Evolutionary conservation across 2,329 filamentous ascomycete species (phyloP), one percentile per base, ranked within the genome.

Genomic region (Graphiopsis chlorocephala): DNA sequence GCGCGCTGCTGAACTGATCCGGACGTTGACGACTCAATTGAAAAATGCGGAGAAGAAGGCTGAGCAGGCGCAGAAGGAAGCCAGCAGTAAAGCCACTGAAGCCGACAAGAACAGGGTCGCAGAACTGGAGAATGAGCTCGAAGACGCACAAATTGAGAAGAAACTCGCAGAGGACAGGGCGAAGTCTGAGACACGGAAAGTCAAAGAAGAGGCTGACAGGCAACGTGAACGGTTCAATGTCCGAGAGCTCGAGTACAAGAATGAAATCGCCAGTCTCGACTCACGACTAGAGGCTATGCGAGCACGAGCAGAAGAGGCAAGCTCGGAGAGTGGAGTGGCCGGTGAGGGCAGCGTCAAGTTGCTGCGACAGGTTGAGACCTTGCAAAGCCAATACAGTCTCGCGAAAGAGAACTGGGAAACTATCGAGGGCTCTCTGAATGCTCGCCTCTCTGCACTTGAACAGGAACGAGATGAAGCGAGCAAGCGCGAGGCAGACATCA

Each of bases 351-450:
- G 63, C 53, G 67, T 73, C 50, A 98, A 97, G 76, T 83, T 98
- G 47, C 82, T 98, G 50, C 88, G 95, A 47, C 96, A 99, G 78
- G 90, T 99, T 62, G 95, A 99, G 80, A 97, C 92, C 0, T 80
- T 99, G 42, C 95, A 99, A 77, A 95, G 91, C 7, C 96, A 99
- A 76, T 97, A 99, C 78, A 88, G 93, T 0, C 88, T 96, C 63
- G 95, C 95, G 1, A 95, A 92, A 70, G 92, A 96, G 73, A 99
- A 99, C 72, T 99, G 96, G 95, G 93, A 97, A 74, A 92, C 93
- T 0, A 96, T 99, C 67, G 94, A 99, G 77, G 87, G 90, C 11
- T 96, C 91, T 2, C 79, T 99, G 33, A 85, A 94, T 59, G 87
- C 91, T 25, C 87, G 93, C 64, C 84, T 95, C 12, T 84, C 88